Base-by-base conservation (phyloP, 208 protist genomes). In the Trypanosoma boissoni region DNA sequence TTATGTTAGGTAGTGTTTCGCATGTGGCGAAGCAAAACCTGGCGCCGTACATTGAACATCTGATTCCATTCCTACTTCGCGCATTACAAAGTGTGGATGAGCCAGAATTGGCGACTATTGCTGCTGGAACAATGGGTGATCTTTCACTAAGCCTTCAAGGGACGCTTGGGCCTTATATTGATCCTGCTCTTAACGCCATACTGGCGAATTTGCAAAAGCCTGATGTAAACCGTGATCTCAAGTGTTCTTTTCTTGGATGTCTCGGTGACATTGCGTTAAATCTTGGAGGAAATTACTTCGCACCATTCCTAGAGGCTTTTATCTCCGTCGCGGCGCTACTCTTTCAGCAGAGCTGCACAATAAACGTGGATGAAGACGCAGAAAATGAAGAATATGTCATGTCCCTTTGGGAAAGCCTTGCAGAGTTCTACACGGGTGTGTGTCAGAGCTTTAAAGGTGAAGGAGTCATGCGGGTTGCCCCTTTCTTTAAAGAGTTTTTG, bases 201-300 rank as follows among this genome's bases (percentile, higher is more conserved):
- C 81, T 97, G 36, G 58, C 64, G 20, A 87, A 88, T 58, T 70
- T 97, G 18, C 29, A 68, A 24, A 87, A 85, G 64, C 68, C 72
- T 14, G 57, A 89, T 18, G 63, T 98, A 8, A 80, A 97, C 54
- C 80, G 86, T 56, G 80, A 90, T 63, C 72, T 98, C n/a, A 99
- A 99, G 79, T 94, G 94, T 58, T 74, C 73, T 18, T 96, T 98
- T 58, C 58, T 98, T 34, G 75, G 76, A 32, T 94, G 85, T 75
- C 91, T 99, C 48, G 95, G 97, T 29, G 98, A 99, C 69, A 92
- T 99, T 39, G 95, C 97, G 3, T 60, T 99, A 6, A 92, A 96
- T 52, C 88, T 98, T 23, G 72, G 73, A 20, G 82, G 78, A 8
- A 58, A 45, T n/a, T 52, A 70, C 16, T 98, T 99, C 64, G 73